These are phyloP conservation scores for Lenwebbia sp. DNA, from an alignment of 345 rosid genomes.

Conservation along the genomic window DNA sequence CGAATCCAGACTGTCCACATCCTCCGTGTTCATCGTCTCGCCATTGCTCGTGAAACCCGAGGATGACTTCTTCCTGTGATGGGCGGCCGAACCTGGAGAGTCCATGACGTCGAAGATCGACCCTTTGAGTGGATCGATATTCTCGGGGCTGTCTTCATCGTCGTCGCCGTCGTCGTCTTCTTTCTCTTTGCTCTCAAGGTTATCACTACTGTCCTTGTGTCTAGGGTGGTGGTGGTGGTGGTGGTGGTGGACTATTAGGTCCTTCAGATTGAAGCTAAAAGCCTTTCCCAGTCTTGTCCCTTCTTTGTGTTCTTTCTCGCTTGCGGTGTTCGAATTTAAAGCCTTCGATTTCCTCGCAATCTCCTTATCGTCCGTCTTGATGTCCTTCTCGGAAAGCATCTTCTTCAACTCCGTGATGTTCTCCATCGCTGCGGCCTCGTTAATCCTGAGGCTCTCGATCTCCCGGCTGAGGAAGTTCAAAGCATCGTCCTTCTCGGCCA, in stretches of 20 bases:
- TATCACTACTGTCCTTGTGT: conserved; percentile 14
- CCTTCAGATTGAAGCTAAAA: conserved; percentile 39
- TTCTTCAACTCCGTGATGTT: conserved; percentile 50
- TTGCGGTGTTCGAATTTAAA: neutral
- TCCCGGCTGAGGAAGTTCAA: conserved; percentile 41
- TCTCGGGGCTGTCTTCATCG: conserved; percentile 4
- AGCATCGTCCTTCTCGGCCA: conserved; percentile 57
- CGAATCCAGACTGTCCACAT: conserved; percentile 31
- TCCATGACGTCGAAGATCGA: conserved; percentile 59
- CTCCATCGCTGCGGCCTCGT: conserved; percentile 46
- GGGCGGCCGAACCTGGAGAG: conserved; percentile 29
- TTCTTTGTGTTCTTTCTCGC: conserved; percentile 2
- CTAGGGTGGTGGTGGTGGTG: conserved; percentile 1
- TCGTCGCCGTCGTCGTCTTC: conserved; percentile 1
- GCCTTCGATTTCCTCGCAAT: neutral
- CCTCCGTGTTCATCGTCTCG: conserved; percentile 29
- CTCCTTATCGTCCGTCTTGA: neutral
- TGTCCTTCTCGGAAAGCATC: conserved; percentile 18
- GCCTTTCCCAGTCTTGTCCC: conserved; percentile 29
- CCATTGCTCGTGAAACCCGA: conserved; percentile 27
- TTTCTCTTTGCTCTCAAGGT: neutral
- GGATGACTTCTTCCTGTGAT: conserved; percentile 33
- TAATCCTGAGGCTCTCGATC: conserved; percentile 48
- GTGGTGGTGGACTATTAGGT: conserved; percentile 18
- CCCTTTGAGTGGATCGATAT: conserved; percentile 45